Conservation (phyloP, 495 filamentous ascomycete species). For the Tricharina praecox region DNA sequence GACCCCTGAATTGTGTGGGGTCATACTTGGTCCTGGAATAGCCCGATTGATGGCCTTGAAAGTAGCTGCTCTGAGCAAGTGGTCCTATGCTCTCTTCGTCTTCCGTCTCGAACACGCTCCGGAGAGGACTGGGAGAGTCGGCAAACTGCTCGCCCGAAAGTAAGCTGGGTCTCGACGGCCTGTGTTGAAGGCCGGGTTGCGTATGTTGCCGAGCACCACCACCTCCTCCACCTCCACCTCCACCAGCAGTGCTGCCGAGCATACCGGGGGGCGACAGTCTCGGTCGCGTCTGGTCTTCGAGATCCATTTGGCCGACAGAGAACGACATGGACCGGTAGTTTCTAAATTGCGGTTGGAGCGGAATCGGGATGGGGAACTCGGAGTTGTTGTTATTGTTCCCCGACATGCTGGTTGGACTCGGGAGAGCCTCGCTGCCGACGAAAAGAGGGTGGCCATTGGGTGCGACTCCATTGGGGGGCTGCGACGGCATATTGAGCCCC, state of each 20-base stretch:
- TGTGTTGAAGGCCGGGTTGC: conserved; percentile 54
- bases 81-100: conserved; percentile 47
- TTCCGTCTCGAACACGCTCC: conserved; percentile 29
- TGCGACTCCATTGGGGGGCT: conserved; percentile 22
- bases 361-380: conserved; percentile 78
- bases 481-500: conserved; percentile 19
- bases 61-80: conserved; percentile 15
- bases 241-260: conserved; percentile 39
- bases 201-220: conserved; percentile 39
- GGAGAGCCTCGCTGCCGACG: conserved; percentile 33
- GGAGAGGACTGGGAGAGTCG: conserved; percentile 22
- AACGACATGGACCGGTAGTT: conserved; percentile 93
- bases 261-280: conserved; percentile 32
- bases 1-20: conserved; percentile 42
- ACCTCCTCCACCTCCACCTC: too few species aligned
- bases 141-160: conserved; percentile 31
- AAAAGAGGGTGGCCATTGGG: conserved; percentile 27
- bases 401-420: conserved; percentile 37
- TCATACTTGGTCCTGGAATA: conserved; percentile 30
- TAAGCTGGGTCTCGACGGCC: conserved; percentile 72
- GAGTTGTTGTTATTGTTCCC: conserved; percentile 35
- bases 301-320: conserved; percentile 80
- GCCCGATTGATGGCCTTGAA: conserved; percentile 13
- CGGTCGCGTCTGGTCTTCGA: conserved; percentile 40
- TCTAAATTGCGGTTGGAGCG: conserved; percentile 77